phyloP scores from a whole-genome alignment of 805 yeast genomes.

The Peterozyma xylosa region DNA sequence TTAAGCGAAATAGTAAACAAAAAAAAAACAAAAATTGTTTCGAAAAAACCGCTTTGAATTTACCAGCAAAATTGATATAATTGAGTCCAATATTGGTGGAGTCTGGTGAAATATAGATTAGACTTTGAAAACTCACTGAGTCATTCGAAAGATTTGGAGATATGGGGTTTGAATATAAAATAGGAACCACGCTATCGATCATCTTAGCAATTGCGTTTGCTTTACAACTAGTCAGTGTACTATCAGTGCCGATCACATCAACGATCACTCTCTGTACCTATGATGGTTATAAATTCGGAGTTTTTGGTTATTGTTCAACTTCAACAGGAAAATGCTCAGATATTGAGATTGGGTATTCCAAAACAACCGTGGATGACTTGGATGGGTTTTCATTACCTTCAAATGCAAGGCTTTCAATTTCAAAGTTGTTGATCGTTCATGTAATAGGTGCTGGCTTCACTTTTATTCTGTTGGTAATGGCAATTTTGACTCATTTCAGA shows the following conservation, averaged over 20 bases:
- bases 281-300: conserved; percentile 51
- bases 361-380: conserved; percentile 22
- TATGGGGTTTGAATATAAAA: conserved; percentile 5
- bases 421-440: conserved; percentile 60
- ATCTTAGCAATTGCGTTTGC: conserved; percentile 42
- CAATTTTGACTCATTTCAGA: conserved; percentile 31
- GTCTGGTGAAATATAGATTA: too few species aligned
- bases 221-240: conserved; percentile 50
- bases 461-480: conserved; percentile 31
- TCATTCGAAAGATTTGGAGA: neutral
- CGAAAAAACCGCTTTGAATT: too few species aligned
- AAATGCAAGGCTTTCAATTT: conserved; percentile 47
- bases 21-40: too few species aligned
- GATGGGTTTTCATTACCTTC: conserved; percentile 47
- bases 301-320: conserved; percentile 55
- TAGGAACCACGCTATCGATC: conserved; percentile 6
- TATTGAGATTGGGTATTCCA: conserved; percentile 35
- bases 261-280: conserved; percentile 41
- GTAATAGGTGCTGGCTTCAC: conserved; percentile 56
- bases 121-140: too few species aligned
- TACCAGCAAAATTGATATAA: too few species aligned
- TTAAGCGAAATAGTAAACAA: too few species aligned
- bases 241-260: conserved; percentile 53
- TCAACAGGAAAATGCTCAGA: conserved; percentile 27
- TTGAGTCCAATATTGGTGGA: too few species aligned